Base-by-base conservation (phyloP, 441 rosid genomes). In the Erodium texanum region DNA sequence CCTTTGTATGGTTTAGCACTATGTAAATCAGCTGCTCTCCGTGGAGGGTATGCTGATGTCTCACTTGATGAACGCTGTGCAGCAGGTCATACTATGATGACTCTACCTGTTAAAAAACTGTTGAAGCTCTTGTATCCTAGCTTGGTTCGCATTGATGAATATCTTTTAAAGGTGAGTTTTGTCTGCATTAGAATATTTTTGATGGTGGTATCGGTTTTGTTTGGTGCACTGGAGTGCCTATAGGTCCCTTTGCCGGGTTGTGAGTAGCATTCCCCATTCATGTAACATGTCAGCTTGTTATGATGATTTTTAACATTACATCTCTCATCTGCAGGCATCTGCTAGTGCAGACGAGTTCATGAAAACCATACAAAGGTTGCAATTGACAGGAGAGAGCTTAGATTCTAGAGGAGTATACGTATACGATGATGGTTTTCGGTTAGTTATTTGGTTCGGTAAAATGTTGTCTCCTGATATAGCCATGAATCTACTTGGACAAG, bases 341-440 rank as follows among this genome's bases (percentile, higher is more conserved):
- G 66, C 66, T 70, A 79, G 76, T 58, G 81, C 69, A 36, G 84
- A 82, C 29, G 88, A 81, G 73, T 68, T 84, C 5, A 78, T 76
- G 62, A 78, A 75, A 59, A 71, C 68, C 24, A 5, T 75, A 64
- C 83, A 77, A 74, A 86, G 87, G 72, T 75, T 90, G 70, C 96
- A 95, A 27, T 76, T 95, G 66, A 81, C 87, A 24, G 83, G 86
- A 19, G 98, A 89, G 71, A 90, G 96, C 80, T 83, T 95, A 77
- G 98, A 95, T 74, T 87, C 89, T 36, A 81, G 95, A 76, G 99
- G 98, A 76, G 95, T 95, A 64, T 92, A 92, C 82, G 66, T 95
- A 66, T 85, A 82, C 67, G 96, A 95, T 75, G 92, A 95, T 65
- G 98, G 99, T 67, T 84, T 95, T 66, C 85, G 86, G 70, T 85